These are phyloP conservation scores for Massarina eburnea DNA, from an alignment of 2,329 filamentous ascomycete genomes.

Conservation along the genomic window DNA sequence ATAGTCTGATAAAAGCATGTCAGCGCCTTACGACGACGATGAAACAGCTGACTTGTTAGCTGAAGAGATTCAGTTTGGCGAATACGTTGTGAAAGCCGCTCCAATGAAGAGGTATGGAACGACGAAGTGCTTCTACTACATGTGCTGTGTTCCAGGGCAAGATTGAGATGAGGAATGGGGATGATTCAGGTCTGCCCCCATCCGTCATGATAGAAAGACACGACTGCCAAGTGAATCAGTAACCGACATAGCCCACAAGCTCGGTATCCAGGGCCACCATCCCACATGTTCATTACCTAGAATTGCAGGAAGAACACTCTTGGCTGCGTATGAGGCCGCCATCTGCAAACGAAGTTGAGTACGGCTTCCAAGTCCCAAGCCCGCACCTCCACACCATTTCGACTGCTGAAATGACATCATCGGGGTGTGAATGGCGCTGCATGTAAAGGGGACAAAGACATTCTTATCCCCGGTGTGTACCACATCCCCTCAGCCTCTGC, in stretches of 20 bases:
- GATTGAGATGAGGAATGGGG: too few species aligned
- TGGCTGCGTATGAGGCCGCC: background rate
- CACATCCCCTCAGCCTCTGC: background rate
- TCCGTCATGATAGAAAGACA: background rate
- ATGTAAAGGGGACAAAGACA: background rate
- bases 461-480: background rate
- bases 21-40: too few species aligned
- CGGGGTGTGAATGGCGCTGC: background rate
- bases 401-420: background rate
- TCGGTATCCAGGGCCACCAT: background rate
- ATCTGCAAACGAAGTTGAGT: background rate
- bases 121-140: too few species aligned
- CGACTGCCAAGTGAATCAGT: too few species aligned
- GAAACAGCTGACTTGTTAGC: too few species aligned
- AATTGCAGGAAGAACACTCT: background rate
- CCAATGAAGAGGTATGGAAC: too few species aligned
- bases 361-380: background rate
- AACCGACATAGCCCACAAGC: background rate
- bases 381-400: conserved; percentile 1
- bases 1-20: too few species aligned
- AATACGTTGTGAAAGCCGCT: too few species aligned
- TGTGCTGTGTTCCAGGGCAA: too few species aligned
- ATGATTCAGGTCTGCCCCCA: too few species aligned
- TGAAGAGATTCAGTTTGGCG: too few species aligned
- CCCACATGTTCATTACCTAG: background rate